A percentile compares a stretch with the other conserved stretches of the same genome.
phyloP scores from a whole-genome alignment of 371 early-diverging fungal species.

The Amoeboaphelidium protococcarum region DNA sequence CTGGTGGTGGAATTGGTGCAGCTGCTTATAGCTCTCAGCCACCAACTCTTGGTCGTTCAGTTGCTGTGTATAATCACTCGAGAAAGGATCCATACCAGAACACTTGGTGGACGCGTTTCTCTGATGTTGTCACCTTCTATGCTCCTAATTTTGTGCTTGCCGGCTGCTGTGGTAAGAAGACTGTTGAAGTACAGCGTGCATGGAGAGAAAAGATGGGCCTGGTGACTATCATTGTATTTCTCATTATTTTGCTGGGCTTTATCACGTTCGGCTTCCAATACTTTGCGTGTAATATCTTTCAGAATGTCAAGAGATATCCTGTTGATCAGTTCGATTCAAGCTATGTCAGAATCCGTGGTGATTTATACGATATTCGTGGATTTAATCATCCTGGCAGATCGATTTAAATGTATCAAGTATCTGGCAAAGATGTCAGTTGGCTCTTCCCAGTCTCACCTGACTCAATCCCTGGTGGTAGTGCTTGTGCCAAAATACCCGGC shows the following conservation, averaged over 20 bases:
- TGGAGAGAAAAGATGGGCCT: slow-evolving; percentile 12
- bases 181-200: slow-evolving; percentile 1
- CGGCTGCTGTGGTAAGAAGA: not conserved
- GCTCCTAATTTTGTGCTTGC: not conserved
- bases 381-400: not conserved
- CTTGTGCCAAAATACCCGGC: not conserved
- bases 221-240: slow-evolving; percentile 5
- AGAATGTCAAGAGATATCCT: not conserved
- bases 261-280: slow-evolving; percentile 4
- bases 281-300: not conserved
- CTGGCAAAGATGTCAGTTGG: not conserved
- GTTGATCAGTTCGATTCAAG: not conserved
- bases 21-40: too few species aligned
- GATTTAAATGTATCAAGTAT: not conserved
- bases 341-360: not conserved
- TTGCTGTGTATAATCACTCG: not conserved
- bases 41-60: not conserved
- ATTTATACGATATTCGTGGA: not conserved
- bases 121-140: not conserved
- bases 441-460: not conserved
- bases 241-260: slow-evolving; percentile 3
- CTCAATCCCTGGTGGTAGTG: not conserved
- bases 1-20: too few species aligned
- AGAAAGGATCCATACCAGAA: not conserved
- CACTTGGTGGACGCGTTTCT: not conserved